A percentile compares a stretch with the other conserved stretches of the same genome.
Conservation (phyloP, 768 basidiomycete genomes). For the Dacryopinax primogenitus region DNA sequence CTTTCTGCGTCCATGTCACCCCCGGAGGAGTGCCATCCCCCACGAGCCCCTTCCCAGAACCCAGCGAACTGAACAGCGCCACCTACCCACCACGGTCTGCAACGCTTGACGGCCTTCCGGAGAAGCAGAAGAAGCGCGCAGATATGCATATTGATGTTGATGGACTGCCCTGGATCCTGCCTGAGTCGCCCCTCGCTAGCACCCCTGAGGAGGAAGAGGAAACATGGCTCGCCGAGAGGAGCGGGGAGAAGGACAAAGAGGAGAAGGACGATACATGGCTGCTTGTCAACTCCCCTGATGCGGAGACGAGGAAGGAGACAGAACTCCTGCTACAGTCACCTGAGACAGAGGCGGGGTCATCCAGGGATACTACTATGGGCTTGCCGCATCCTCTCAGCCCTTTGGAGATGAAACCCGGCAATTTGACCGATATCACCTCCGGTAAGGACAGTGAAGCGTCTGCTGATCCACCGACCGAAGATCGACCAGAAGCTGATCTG, state of each 20-base stretch:
- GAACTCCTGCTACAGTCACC: neutral
- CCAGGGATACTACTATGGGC: neutral
- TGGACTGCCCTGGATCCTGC: neutral
- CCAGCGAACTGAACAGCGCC: neutral
- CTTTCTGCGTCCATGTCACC: constrained; percentile 5
- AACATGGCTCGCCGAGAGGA: neutral
- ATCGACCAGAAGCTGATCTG: too few relatives aligned
- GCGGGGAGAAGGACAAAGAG: neutral
- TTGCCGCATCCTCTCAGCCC: neutral
- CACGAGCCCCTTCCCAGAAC: neutral
- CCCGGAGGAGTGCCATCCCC: neutral
- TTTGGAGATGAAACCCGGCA: neutral
- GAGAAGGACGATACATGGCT: neutral
- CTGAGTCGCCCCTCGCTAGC: neutral
- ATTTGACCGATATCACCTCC: too few relatives aligned
- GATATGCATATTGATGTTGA: neutral
- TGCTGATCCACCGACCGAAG: too few relatives aligned
- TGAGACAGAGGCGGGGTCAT: neutral
- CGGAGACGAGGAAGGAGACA: neutral
- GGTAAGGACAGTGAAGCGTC: too few relatives aligned
- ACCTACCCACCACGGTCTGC: neutral
- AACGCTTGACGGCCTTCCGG: neutral
- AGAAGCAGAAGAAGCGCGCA: neutral
- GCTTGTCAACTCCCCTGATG: neutral
- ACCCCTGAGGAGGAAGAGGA: constrained; percentile 3